phyloP scores from a whole-genome alignment of 2,329 filamentous ascomycete species.

The Cladosporium sp. region DNA sequence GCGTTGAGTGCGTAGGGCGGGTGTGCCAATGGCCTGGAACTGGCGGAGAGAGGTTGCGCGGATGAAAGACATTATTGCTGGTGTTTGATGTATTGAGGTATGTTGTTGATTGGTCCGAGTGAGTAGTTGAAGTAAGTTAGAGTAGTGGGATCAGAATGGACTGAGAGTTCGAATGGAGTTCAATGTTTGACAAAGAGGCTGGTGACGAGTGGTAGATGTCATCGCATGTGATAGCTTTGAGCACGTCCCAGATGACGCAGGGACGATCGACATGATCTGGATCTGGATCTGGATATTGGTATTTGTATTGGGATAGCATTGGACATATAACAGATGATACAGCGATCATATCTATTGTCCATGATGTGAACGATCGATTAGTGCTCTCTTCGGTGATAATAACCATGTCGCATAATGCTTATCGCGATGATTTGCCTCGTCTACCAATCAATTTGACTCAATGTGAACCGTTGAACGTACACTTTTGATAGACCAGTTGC shows the following conservation, averaged over 20 bases:
- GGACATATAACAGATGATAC: not conserved
- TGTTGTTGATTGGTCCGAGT: not conserved
- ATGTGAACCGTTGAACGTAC: not conserved
- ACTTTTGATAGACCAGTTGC: not conserved
- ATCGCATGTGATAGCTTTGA: slow-evolving; percentile 15
- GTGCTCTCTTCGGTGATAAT: not conserved
- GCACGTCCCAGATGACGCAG: slow-evolving; percentile 17
- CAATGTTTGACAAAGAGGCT: not conserved
- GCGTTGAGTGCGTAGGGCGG: slow-evolving; percentile 24
- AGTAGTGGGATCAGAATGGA: not conserved
- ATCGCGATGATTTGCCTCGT: not conserved
- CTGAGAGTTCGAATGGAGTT: slow-evolving; percentile 7
- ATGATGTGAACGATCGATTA: not conserved
- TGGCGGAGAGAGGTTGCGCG: slow-evolving; percentile 26
- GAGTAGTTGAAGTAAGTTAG: not conserved
- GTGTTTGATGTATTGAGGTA: not conserved
- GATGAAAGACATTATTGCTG: slow-evolving; percentile 28
- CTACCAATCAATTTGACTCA: not conserved
- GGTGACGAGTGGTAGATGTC: slow-evolving; percentile 20
- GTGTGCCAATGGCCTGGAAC: slow-evolving; percentile 24
- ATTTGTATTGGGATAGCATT: not conserved
- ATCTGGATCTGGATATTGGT: not conserved
- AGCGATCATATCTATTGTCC: not conserved
- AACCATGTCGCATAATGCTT: not conserved
- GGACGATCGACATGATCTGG: slow-evolving; percentile 6